These are phyloP conservation scores for Phenoliferia sp. DNA, from an alignment of 1,284 basidiomycete species.

Conservation along the genomic window DNA sequence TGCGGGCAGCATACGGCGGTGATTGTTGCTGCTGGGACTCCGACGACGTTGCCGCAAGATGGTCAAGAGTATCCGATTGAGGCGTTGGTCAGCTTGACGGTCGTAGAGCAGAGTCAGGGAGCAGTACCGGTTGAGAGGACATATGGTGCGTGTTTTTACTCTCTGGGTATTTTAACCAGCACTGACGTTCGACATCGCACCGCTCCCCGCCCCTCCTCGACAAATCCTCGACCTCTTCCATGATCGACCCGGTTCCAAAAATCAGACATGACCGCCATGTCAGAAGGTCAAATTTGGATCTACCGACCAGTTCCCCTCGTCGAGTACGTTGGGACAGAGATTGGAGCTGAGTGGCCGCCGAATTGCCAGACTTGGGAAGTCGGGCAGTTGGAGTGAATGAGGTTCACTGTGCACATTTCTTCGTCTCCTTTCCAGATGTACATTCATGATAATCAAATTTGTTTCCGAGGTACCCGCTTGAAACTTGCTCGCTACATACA, in stretches of 20 bases:
- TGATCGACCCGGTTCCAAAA: background rate
- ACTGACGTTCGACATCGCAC: background rate
- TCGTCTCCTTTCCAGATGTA: no score
- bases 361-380: slow-evolving; percentile 14
- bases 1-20: slow-evolving; percentile 33
- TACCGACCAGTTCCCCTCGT: slow-evolving; percentile 34
- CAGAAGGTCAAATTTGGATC: slow-evolving; percentile 37
- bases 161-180: background rate
- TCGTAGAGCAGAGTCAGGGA: slow-evolving; percentile 37
- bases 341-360: slow-evolving; percentile 27
- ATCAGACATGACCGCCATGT: slow-evolving; percentile 30
- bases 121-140: slow-evolving; percentile 22
- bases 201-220: background rate
- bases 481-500: no score
- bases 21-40: slow-evolving; percentile 19
- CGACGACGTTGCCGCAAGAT: background rate
- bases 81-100: slow-evolving; percentile 31
- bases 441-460: no score
- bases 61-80: slow-evolving; percentile 18
- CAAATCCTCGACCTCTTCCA: background rate
- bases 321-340: slow-evolving; percentile 21
- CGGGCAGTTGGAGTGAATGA: slow-evolving; percentile 23
- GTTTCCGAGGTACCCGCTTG: no score
- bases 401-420: no score
- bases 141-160: slow-evolving; percentile 16